Evolutionary conservation across 352 stramenopile genomes (phyloP).

Genomic region (Pythium graminicola): DNA sequence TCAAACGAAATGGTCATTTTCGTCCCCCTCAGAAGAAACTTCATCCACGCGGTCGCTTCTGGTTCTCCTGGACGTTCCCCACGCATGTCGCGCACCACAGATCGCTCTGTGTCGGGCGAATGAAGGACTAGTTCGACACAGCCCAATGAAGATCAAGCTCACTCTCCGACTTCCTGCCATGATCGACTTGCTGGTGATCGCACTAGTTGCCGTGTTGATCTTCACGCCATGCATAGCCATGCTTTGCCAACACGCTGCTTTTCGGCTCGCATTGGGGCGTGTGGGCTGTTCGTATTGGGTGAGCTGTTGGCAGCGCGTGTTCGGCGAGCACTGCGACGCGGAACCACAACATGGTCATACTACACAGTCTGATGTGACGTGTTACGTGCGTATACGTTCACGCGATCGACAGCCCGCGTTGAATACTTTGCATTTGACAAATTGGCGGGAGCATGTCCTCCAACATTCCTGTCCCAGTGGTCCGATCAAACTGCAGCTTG

Average conservation of each 20-base stretch:
- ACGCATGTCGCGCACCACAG: no score
- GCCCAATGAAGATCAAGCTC: no score
- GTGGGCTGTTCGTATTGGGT: background rate
- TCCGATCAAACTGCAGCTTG: no score
- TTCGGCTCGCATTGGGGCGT: background rate
- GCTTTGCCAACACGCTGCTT: background rate
- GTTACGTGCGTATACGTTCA: background rate
- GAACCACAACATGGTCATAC: background rate
- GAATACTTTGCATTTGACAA: background rate
- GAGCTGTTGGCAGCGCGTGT: constrained; percentile 1
- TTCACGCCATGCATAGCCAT: constrained; percentile 1
- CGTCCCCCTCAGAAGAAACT: no score
- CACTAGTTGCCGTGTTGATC: background rate
- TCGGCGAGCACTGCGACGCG: background rate
- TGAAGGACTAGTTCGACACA: no score
- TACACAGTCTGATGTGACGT: no score
- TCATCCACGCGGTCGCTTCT: no score
- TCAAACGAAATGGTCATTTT: no score
- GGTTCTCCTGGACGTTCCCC: no score
- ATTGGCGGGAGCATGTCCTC: background rate
- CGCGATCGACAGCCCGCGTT: background rate
- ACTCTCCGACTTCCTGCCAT: no score
- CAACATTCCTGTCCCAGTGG: no score
- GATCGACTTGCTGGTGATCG: constrained; percentile 1
- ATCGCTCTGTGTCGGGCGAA: no score